Conservation (phyloP, 2,329 filamentous ascomycete species). For the Nemania abortiva region DNA sequence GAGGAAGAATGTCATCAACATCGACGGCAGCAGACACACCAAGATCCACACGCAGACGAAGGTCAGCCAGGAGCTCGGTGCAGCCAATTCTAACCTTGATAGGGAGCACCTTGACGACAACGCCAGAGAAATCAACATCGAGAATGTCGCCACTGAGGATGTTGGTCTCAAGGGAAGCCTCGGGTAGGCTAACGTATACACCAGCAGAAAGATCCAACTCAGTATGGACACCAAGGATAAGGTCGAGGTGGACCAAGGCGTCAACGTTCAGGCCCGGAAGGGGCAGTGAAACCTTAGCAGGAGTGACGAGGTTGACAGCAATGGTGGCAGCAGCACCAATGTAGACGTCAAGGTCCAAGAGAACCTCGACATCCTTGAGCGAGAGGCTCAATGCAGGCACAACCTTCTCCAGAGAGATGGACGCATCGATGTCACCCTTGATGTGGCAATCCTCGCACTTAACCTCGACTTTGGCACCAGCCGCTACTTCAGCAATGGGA, state of each 20-base stretch:
- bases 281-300: conserved; percentile 58
- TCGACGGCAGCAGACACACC: conserved; percentile 55
- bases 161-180: conserved; percentile 58
- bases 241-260: conserved; percentile 63
- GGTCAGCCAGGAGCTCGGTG: conserved; percentile 61
- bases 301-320: conserved; percentile 63
- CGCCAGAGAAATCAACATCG: conserved; percentile 62
- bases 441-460: conserved; percentile 63
- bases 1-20: conserved; percentile 46
- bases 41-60: conserved; percentile 64
- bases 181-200: conserved; percentile 64
- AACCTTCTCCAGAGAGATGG: conserved; percentile 57
- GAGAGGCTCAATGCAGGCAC: conserved; percentile 59
- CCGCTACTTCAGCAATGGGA: conserved; percentile 50
- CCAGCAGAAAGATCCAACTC: conserved; percentile 64
- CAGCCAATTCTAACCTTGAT: conserved; percentile 60
- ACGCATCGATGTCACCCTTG: conserved; percentile 61
- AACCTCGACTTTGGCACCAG: conserved; percentile 51
- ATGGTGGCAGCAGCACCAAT: conserved; percentile 62
- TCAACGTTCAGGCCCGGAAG: conserved; percentile 60
- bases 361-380: conserved; percentile 64
- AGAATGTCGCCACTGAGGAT: conserved; percentile 60
- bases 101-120: conserved; percentile 60
- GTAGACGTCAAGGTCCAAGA: conserved; percentile 62
- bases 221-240: conserved; percentile 63